Conservation (phyloP, 768 basidiomycete genomes). For the Kwoniella botswanensis region DNA sequence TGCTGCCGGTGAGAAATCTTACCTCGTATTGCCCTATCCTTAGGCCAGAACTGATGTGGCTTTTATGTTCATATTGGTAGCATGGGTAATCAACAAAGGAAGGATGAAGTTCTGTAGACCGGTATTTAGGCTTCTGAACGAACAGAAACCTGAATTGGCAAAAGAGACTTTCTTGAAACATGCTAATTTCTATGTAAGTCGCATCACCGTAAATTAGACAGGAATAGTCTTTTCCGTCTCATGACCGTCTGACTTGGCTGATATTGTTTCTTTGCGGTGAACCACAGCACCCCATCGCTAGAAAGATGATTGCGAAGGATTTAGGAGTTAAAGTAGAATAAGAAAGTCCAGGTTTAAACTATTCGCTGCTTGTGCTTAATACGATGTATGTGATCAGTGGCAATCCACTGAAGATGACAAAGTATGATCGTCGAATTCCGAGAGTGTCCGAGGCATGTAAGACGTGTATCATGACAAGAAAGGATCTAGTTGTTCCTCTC, state of each 20-base stretch:
- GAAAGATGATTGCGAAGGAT: slow-evolving; percentile 56
- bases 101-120: slow-evolving; percentile 59
- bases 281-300: slow-evolving; percentile 57
- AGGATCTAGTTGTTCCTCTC: too few species aligned
- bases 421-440: too few species aligned
- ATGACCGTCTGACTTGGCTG: not conserved
- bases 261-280: not conserved
- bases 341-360: too few species aligned
- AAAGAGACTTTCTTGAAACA: slow-evolving; percentile 57
- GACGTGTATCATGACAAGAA: too few species aligned
- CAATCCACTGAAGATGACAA: too few species aligned
- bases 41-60: not conserved
- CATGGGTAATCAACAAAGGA: slow-evolving; percentile 56
- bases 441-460: too few species aligned
- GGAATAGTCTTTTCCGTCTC: too few species aligned
- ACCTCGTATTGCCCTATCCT: not conserved
- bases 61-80: too few species aligned
- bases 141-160: slow-evolving; percentile 57
- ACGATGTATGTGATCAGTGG: too few species aligned
- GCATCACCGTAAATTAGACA: not conserved
- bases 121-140: slow-evolving; percentile 53
- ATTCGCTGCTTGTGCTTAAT: too few species aligned
- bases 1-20: slow-evolving; percentile 51
- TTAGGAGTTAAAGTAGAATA: slow-evolving; percentile 40
- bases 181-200: slow-evolving; percentile 54